phyloP scores from a whole-genome alignment of 306 rosid genomes.

The Lathyrus tuberosus region DNA sequence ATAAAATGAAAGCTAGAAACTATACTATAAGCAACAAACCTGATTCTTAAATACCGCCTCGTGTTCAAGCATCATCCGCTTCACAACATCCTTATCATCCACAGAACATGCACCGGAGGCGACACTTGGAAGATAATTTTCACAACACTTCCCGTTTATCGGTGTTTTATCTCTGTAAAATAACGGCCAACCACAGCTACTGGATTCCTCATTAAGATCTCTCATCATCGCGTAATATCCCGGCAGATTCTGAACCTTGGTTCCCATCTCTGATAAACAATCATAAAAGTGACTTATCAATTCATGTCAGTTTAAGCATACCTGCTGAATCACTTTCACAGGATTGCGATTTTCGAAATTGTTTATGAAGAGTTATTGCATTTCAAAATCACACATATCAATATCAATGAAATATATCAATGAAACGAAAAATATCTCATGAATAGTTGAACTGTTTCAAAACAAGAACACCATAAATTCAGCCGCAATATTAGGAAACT shows the following conservation, averaged over 20 bases:
- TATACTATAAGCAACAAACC: constrained; percentile 46
- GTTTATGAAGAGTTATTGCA: neutral
- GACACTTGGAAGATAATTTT: constrained; percentile 56
- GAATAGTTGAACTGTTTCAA: constrained; percentile 7
- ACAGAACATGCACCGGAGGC: constrained; percentile 55
- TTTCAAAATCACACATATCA: constrained; percentile 23
- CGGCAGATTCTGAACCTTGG: constrained; percentile 81
- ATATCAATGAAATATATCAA: constrained; percentile 30
- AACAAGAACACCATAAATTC: constrained; percentile 33
- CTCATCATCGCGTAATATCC: constrained; percentile 87
- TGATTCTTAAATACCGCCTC: constrained; percentile 82
- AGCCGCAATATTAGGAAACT: constrained; percentile 12
- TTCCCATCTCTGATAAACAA: constrained; percentile 87
- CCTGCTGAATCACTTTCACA: neutral
- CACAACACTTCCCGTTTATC: constrained; percentile 66
- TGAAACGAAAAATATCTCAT: constrained; percentile 21
- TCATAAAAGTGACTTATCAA: constrained; percentile 7
- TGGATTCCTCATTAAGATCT: constrained; percentile 96
- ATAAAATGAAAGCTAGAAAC: constrained; percentile 12
- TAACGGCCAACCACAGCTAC: constrained; percentile 83
- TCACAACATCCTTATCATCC: constrained; percentile 73
- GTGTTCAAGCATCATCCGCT: constrained; percentile 87
- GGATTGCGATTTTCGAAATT: constrained; percentile 21
- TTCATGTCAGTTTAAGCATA: neutral
- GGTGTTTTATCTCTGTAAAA: constrained; percentile 69